Evolutionary conservation across 2,329 filamentous ascomycete genomes (phyloP).

Genomic region (Biscogniauxia marginata): DNA sequence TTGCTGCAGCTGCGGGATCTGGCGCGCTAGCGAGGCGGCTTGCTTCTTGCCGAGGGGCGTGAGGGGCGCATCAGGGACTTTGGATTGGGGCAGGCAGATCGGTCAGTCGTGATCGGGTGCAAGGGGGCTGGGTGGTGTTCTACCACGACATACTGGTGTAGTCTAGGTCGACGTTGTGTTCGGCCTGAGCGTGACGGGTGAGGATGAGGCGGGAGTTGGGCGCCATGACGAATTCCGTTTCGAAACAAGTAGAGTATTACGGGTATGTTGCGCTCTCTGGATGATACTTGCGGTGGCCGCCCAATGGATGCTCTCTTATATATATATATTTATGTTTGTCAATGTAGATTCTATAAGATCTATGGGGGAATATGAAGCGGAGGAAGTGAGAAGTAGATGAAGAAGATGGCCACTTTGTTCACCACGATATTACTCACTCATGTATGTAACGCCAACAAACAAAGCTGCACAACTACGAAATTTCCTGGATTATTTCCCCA

Average conservation of each 20-base stretch:
- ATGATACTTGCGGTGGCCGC: too few relatives aligned
- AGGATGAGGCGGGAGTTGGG: constrained; percentile 28
- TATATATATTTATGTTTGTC: too few relatives aligned
- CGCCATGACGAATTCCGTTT: constrained; percentile 18
- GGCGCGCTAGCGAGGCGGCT: constrained; percentile 20
- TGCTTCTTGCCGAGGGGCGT: constrained; percentile 27
- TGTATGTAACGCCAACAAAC: background rate
- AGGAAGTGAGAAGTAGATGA: background rate
- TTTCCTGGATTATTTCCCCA: background rate
- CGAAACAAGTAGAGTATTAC: background rate
- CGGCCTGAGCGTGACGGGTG: constrained; percentile 28
- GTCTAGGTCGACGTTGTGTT: constrained; percentile 28
- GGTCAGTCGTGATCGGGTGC: background rate
- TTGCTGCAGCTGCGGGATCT: constrained; percentile 18
- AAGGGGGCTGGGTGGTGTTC: background rate
- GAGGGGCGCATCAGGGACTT: constrained; percentile 27
- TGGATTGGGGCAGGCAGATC: background rate
- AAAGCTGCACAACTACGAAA: background rate
- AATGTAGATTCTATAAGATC: background rate
- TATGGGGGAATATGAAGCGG: background rate
- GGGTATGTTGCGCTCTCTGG: background rate
- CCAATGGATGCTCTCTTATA: too few relatives aligned
- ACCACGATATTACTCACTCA: too few relatives aligned
- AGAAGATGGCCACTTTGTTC: too few relatives aligned
- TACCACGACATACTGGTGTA: constrained; percentile 23